Evolutionary conservation across 371 early-diverging fungal species (phyloP).

Genomic region (Lichtheimia ornata): DNA sequence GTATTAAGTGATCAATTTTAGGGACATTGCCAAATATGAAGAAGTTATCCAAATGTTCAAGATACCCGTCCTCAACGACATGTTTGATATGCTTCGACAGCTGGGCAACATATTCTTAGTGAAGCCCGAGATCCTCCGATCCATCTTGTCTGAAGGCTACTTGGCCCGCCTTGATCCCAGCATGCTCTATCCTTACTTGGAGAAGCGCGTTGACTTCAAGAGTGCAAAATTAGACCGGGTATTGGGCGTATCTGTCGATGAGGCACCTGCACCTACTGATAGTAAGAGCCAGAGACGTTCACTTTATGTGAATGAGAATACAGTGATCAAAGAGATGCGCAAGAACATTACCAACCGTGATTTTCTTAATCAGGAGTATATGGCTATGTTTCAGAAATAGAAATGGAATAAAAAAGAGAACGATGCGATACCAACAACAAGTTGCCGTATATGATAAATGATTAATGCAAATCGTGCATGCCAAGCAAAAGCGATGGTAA

Average conservation of each 20-base stretch:
- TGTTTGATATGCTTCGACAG: conserved; percentile 91
- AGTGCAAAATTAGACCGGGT: conserved; percentile 65
- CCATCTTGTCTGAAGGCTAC: conserved; percentile 81
- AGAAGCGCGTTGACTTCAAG: conserved; percentile 86
- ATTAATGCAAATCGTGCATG: too few species aligned
- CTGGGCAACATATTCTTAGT: conserved; percentile 90
- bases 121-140: conserved; percentile 85
- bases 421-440: too few species aligned
- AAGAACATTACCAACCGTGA: conserved; percentile 20
- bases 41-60: conserved; percentile 79
- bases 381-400: conserved; percentile 35
- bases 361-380: conserved; percentile 33
- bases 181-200: conserved; percentile 82
- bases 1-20: conserved; percentile 21
- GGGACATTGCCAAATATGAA: conserved; percentile 93
- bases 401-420: neutral
- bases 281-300: conserved; percentile 37
- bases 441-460: too few species aligned
- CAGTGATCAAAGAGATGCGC: conserved; percentile 47
- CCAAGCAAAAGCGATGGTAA: too few species aligned
- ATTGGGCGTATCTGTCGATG: conserved; percentile 44
- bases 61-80: conserved; percentile 73
- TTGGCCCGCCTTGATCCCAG: conserved; percentile 78
- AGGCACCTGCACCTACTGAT: conserved; percentile 4
- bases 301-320: conserved; percentile 51